Conservation (phyloP, 148 eudicot genomes). For the Pharnaceum exiguum region DNA sequence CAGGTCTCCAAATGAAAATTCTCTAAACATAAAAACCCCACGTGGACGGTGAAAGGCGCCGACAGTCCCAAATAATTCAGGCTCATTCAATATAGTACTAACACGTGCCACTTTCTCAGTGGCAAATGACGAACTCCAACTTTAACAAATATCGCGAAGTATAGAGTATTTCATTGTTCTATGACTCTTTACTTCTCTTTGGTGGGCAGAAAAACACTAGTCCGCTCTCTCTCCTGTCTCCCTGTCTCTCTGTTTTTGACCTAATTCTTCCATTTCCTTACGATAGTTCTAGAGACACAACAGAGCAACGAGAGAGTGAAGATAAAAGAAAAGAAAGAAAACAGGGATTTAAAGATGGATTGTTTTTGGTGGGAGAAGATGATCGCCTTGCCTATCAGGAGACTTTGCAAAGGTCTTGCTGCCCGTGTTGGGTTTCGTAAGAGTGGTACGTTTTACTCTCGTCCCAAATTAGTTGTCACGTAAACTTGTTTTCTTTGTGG, state of each 20-base stretch:
- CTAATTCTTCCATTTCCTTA: no score
- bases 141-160: no score
- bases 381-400: conserved; percentile 24
- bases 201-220: no score
- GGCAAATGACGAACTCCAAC: no score
- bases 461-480: neutral
- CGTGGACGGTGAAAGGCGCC: conserved; percentile 9
- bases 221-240: neutral
- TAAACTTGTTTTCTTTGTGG: neutral
- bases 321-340: neutral
- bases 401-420: conserved; percentile 26
- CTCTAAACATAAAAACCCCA: conserved; percentile 13
- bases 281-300: no score
- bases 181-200: no score
- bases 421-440: conserved; percentile 32
- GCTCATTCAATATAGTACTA: no score
- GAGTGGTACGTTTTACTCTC: conserved; percentile 12
- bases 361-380: conserved; percentile 30
- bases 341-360: conserved; percentile 11
- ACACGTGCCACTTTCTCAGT: conserved; percentile 8
- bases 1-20: no score
- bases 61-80: no score
- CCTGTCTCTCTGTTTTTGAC: no score
- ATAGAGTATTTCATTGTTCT: no score
- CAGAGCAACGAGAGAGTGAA: no score